Conservation (phyloP, 2,329 filamentous ascomycete species). For the Colletotrichum siamense region DNA sequence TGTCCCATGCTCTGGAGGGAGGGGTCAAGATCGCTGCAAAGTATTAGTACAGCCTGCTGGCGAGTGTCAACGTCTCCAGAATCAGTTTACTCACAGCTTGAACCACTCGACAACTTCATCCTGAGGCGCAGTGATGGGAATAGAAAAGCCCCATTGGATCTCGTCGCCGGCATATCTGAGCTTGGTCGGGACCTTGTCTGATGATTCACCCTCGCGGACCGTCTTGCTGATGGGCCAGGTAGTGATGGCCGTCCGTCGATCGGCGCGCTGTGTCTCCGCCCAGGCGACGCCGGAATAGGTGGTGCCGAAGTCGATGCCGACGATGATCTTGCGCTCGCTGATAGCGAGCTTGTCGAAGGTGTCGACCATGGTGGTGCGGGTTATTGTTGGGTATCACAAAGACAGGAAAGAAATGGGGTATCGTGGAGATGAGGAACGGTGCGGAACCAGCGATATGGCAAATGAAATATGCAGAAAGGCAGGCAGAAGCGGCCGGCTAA, state of each 20-base stretch:
- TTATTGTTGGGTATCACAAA: neutral
- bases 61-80: neutral
- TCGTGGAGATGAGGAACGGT: neutral
- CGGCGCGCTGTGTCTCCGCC: constrained; percentile 48
- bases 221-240: constrained; percentile 48
- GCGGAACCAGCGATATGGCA: neutral
- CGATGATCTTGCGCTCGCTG: constrained; percentile 48
- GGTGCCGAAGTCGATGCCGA: constrained; percentile 62
- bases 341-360: constrained; percentile 36
- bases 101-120: constrained; percentile 51
- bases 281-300: constrained; percentile 62
- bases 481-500: neutral
- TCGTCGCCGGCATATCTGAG: constrained; percentile 46
- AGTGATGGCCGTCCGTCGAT: constrained; percentile 46
- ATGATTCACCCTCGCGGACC: constrained; percentile 38
- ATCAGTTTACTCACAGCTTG: constrained; percentile 48
- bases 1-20: constrained; percentile 37
- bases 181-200: constrained; percentile 55
- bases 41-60: neutral
- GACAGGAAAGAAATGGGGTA: neutral
- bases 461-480: neutral
- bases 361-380: constrained; percentile 31
- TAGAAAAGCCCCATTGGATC: constrained; percentile 56
- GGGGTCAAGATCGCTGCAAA: constrained; percentile 39
- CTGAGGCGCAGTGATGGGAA: constrained; percentile 45